Conservation (phyloP, 768 basidiomycete genomes). For the Russula sp. region DNA sequence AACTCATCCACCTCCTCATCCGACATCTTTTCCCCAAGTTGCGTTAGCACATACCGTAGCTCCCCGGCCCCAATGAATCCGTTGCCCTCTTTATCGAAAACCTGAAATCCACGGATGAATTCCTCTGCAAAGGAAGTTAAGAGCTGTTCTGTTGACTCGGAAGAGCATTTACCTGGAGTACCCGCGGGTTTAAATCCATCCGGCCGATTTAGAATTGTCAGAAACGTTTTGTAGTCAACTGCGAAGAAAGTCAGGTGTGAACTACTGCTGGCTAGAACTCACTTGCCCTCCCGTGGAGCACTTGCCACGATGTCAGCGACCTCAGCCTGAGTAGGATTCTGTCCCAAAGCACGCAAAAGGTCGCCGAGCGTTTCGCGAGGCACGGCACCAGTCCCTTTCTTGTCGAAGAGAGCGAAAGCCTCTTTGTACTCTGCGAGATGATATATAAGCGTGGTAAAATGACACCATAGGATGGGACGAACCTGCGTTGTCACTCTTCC, state of each 20-base stretch:
- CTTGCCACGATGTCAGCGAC: slow-evolving; percentile 74
- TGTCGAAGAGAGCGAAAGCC: slow-evolving; percentile 97
- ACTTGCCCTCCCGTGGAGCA: slow-evolving; percentile 75
- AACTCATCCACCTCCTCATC: slow-evolving; percentile 98
- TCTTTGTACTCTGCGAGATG: slow-evolving; percentile 78
- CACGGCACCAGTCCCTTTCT: slow-evolving; percentile 88
- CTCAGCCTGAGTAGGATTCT: slow-evolving; percentile 99
- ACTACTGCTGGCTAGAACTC: background rate
- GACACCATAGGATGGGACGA: slow-evolving; percentile 3
- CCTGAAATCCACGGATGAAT: slow-evolving; percentile 98
- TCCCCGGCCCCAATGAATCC: slow-evolving; percentile 91
- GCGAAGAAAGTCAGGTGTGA: slow-evolving; percentile 11
- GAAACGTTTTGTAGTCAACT: slow-evolving; percentile 94
- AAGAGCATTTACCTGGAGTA: slow-evolving; percentile 72
- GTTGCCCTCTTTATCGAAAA: slow-evolving; percentile 95
- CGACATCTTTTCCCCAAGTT: slow-evolving; percentile 96
- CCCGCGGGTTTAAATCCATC: slow-evolving; percentile 98
- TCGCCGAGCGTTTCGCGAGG: slow-evolving; percentile 88
- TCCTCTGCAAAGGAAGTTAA: slow-evolving; percentile 60
- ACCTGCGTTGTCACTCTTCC: slow-evolving; percentile 57
- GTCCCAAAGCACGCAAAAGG: slow-evolving; percentile 88
- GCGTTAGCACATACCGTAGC: slow-evolving; percentile 77
- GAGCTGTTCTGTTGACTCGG: background rate
- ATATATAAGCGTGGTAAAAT: slow-evolving; percentile 10
- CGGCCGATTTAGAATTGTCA: slow-evolving; percentile 87